Conservation (phyloP, 1,284 basidiomycete species). For the Fistulinella staudtii region DNA sequence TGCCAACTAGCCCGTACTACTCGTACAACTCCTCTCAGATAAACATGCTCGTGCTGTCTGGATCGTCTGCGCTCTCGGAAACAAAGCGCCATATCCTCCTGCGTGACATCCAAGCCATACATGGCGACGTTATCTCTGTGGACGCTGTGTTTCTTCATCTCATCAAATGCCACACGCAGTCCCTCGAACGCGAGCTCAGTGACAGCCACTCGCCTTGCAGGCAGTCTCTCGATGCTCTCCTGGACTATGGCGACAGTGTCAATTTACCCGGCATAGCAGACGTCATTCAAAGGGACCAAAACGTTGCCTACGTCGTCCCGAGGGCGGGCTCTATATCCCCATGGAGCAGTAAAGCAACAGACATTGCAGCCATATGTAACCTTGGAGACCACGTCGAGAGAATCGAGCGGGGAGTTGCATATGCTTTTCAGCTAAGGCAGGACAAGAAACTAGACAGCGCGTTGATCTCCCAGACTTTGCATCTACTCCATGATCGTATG, state of each 20-base stretch:
- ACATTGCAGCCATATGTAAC: conserved; percentile 88
- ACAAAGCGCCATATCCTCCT: conserved; percentile 73
- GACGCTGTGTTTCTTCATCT: conserved; percentile 90
- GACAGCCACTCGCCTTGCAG: conserved; percentile 45
- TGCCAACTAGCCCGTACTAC: not conserved
- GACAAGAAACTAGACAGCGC: conserved; percentile 39
- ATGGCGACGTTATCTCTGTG: conserved; percentile 59
- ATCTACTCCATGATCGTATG: conserved; percentile 92
- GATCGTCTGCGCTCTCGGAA: conserved; percentile 68
- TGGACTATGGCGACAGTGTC: conserved; percentile 83
- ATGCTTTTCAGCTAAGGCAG: conserved; percentile 55
- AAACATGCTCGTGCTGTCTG: conserved; percentile 63
- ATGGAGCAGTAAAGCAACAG: conserved; percentile 98
- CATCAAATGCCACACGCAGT: conserved; percentile 57
- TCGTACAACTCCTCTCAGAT: conserved; percentile 11
- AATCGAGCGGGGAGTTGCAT: conserved; percentile 82
- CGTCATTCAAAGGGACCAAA: conserved; percentile 38
- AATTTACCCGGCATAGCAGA: conserved; percentile 46
- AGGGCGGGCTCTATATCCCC: conserved; percentile 80
- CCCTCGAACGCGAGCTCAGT: conserved; percentile 48
- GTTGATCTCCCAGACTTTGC: conserved; percentile 50
- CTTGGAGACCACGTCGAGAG: conserved; percentile 70
- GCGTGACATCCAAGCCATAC: conserved; percentile 52
- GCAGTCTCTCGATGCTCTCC: conserved; percentile 66
- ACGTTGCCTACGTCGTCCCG: conserved; percentile 74